Evolutionary conservation across 208 protist genomes (phyloP).

Genomic region (Trypanosoma vivax): DNA sequence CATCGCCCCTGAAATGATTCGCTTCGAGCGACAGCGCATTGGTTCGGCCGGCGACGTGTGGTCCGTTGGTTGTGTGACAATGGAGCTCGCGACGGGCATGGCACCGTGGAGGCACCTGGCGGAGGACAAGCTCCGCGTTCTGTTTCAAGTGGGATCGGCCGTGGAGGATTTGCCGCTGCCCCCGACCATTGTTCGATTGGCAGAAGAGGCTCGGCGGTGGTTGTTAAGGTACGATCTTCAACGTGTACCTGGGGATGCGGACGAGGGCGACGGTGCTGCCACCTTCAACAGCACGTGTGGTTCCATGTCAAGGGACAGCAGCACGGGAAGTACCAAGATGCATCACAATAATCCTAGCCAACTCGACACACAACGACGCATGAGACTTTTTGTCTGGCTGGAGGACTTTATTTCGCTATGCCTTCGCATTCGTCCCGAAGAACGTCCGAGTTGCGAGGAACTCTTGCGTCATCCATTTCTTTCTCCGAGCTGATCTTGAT

Average conservation of each 20-base stretch:
- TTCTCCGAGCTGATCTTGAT: not conserved
- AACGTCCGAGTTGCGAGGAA: constrained; percentile 47
- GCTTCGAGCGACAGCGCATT: constrained; percentile 44
- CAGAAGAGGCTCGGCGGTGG: constrained; percentile 30
- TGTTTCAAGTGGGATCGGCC: constrained; percentile 27
- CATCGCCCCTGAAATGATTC: constrained; percentile 55
- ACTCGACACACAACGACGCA: constrained; percentile 1
- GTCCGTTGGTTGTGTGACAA: constrained; percentile 31
- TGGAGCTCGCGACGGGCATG: constrained; percentile 29
- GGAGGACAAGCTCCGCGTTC: constrained; percentile 12
- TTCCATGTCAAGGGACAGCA: not conserved
- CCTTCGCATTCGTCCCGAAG: constrained; percentile 50
- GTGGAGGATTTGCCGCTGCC: constrained; percentile 56
- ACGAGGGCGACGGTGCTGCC: not conserved
- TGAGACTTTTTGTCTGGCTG: constrained; percentile 42
- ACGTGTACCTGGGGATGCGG: not conserved
- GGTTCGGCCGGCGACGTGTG: constrained; percentile 27
- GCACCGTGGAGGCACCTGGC: constrained; percentile 22
- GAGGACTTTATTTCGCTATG: constrained; percentile 51
- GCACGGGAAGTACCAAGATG: not conserved
- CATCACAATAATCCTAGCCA: not conserved
- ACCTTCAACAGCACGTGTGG: not conserved
- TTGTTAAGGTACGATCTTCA: constrained; percentile 11
- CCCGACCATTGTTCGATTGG: constrained; percentile 38
- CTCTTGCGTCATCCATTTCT: constrained; percentile 71